Evolutionary conservation across 2,329 filamentous ascomycete genomes (phyloP), one percentile per base, ranked within the genome.

Genomic region (Paraconiothyrium sp.): DNA sequence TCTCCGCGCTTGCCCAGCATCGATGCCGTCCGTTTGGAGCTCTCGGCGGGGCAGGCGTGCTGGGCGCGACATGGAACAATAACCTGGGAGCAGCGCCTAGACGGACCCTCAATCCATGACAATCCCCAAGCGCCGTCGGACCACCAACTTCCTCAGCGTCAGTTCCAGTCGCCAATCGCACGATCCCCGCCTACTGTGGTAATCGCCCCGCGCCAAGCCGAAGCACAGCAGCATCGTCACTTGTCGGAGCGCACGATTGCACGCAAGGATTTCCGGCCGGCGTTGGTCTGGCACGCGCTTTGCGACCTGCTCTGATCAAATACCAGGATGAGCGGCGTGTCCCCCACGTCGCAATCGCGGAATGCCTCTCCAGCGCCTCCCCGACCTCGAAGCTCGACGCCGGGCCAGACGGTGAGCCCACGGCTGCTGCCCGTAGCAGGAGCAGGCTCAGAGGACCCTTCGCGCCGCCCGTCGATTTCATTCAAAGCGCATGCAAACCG

Each of bases 391-490:
- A 58, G 39, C 48, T 57, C 65, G 43, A 65, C 72, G 54, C 58
- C 69, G 14, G 66, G 57, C 43, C 66, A 63, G 57, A 66, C 63
- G 32, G 69, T 68, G 62, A 75, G 66, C 67, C 73, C 71, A 47
- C 68, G 72, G 43, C 63, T 71, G 61, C 60, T 71, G 30, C 68
- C 70, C n/a, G 65, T 67, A 8, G 52, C 59, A 55, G 66, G 63
- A 51, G 52, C 62, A 65, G 49, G 62, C 39, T n/a, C 65, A 48
- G 57, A 75, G 24, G 76, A 75, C 30, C 65, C 72, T 52, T 64
- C 65, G 56, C 73, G 77, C 34, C 76, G 77, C n/a, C 72, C 76
- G 20, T 77, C 76, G 7, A 77, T 79, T 34, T 78, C 79, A 64
- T 80, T 80, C 60, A 65, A 76, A 48, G 61, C 76, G 34, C 75